phyloP scores from a whole-genome alignment of 2,329 filamentous ascomycete genomes.

The Penicillium thymicola region DNA sequence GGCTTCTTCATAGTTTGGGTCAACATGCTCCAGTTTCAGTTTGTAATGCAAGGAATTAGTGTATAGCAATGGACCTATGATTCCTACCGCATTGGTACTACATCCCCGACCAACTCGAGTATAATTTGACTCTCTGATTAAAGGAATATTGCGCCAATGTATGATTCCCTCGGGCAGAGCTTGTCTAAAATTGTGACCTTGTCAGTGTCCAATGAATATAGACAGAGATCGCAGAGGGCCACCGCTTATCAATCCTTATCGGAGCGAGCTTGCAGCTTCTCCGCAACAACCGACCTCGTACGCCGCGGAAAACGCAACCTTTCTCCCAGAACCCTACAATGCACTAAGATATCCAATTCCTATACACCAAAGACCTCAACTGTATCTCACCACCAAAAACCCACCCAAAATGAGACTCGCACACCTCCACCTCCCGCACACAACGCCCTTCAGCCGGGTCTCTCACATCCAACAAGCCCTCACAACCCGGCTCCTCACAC shows the following conservation, averaged over 20 bases:
- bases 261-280: conserved; percentile 21
- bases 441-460: conserved; percentile 55
- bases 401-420: conserved; percentile 49
- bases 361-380: background rate
- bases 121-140: background rate
- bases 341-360: background rate
- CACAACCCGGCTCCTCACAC: conserved; percentile 56
- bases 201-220: background rate
- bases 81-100: background rate
- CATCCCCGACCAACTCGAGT: background rate
- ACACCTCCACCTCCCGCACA: conserved; percentile 58
- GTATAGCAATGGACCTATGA: background rate
- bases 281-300: conserved; percentile 22
- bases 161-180: background rate
- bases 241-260: conserved; percentile 14
- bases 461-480: conserved; percentile 56
- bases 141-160: background rate
- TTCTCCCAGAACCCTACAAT: background rate
- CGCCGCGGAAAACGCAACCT: conserved; percentile 21
- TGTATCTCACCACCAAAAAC: background rate
- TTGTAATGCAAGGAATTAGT: background rate
- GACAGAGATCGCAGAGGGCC: background rate
- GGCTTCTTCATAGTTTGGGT: conserved; percentile 12
- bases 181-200: background rate
- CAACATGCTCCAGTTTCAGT: background rate